Conservation (phyloP, 352 stramenopile genomes). For the Phytopythium kandeliae region DNA sequence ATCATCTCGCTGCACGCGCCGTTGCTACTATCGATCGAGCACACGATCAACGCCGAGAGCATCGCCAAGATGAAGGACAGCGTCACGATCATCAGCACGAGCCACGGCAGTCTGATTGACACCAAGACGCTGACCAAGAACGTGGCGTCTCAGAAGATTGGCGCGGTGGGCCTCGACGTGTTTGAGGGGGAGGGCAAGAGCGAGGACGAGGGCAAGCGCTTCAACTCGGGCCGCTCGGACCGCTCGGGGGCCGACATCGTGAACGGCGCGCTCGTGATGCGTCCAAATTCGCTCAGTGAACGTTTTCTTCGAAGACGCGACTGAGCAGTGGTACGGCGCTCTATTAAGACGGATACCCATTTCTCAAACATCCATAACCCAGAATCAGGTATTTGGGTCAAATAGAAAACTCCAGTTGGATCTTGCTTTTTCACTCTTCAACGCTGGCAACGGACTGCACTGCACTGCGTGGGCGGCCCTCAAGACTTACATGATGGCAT, state of each 20-base stretch:
- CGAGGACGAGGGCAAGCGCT: no score
- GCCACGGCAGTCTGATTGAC: conserved; percentile 82
- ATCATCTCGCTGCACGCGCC: conserved; percentile 89
- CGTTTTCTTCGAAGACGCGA: no score
- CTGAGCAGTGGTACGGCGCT: no score
- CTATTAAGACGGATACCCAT: no score
- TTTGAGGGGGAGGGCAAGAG: conserved; percentile 75
- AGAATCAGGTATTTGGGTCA: no score
- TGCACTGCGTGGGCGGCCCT: no score
- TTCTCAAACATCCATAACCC: no score
- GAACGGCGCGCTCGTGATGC: conserved; percentile 62
- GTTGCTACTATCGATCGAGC: conserved; percentile 70
- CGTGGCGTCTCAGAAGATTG: conserved; percentile 77
- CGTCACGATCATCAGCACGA: conserved; percentile 90
- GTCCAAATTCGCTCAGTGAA: no score
- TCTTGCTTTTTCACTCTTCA: no score
- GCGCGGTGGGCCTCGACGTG: conserved; percentile 82
- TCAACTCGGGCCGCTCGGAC: conserved; percentile 80
- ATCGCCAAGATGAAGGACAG: conserved; percentile 86
- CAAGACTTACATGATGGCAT: no score
- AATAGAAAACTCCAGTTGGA: no score
- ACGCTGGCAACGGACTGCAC: no score
- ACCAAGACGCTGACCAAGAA: conserved; percentile 74
- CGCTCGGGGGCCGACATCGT: conserved; percentile 58
- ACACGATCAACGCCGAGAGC: conserved; percentile 79